Evolutionary conservation across 169 alveolate species (phyloP), one percentile per base, ranked within the genome.

Genomic region (Plasmodium malariae): DNA sequence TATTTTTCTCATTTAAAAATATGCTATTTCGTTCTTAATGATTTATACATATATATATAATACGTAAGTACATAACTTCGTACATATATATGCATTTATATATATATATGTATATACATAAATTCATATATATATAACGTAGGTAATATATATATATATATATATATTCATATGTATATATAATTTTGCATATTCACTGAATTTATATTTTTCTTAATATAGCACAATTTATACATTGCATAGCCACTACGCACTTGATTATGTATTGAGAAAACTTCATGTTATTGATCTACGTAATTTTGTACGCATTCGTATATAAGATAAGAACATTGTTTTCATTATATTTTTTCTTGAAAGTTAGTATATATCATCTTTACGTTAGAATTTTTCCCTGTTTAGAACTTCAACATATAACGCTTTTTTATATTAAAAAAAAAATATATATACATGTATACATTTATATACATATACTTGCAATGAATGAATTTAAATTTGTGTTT

Each of bases 51-150:
- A 9, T 40, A 40, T 6, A 9, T 40, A 40, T 9, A 9, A 40
- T 9, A 9, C 9, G 9, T 40, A 40, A 40, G 51, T 9, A 67
- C 34, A n/a, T 67, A 67, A 48, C 24, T 36, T 11, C 59, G 43
- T 63, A 63, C 11, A 43, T 9, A 24, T 63, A 28, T 63, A 43
- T 63, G 48, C 73, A 36, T 63, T 24, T 21, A 63, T 63, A 63
- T 63, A 37, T 37, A 62, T 62, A 43, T 28, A 63, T 63, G 12
- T 63, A 9, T 17, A 63, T 32, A 43, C 43, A 63, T 63, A 28
- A 24, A 21, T 43, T 9, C 19, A 43, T 14, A 26, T 63, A 21
- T 26, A 21, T 43, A 19, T 28, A 24, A 36, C 51, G 51, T 40
- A 40, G n/a, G 5, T 5, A 40, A 14, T 26, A n/a, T 51, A 51